Evolutionary conservation across 1,284 basidiomycete genomes (phyloP).

Genomic region (Ustilago xerochloae): DNA sequence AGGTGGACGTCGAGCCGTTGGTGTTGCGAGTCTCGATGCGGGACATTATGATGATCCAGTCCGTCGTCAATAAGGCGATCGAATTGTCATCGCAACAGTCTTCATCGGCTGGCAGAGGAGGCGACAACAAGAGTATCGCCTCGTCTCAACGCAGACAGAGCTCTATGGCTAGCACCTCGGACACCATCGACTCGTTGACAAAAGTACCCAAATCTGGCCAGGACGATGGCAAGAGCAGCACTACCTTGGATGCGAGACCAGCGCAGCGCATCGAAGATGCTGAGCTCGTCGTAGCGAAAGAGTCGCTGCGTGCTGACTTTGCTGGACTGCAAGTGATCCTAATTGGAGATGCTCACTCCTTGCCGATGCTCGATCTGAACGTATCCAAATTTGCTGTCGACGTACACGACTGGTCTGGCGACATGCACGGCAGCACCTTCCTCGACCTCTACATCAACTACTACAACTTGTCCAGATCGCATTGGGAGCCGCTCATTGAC

Average conservation of each 20-base stretch:
- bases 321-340: slow-evolving; percentile 88
- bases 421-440: slow-evolving; percentile 73
- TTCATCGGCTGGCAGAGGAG: slow-evolving; percentile 3
- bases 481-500: slow-evolving; percentile 99
- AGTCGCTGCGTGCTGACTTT: slow-evolving; percentile 59
- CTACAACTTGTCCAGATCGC: slow-evolving; percentile 96
- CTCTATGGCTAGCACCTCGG: slow-evolving; percentile 36
- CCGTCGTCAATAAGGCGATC: slow-evolving; percentile 88
- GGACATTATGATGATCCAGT: slow-evolving; percentile 88
- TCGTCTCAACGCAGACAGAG: slow-evolving; percentile 41
- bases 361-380: slow-evolving; percentile 90
- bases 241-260: slow-evolving; percentile 1
- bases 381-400: slow-evolving; percentile 85
- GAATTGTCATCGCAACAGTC: slow-evolving; percentile 73
- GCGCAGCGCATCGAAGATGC: slow-evolving; percentile 46
- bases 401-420: slow-evolving; percentile 92
- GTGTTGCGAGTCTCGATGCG: slow-evolving; percentile 92
- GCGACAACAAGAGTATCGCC: slow-evolving; percentile 40
- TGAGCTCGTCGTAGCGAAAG: slow-evolving; percentile 64
- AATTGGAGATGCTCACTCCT: slow-evolving; percentile 93
- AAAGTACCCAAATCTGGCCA: slow-evolving; percentile 2
- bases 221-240: slow-evolving; percentile 15
- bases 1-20: slow-evolving; percentile 80
- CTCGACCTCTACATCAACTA: slow-evolving; percentile 85
- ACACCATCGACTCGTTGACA: slow-evolving; percentile 44